Evolutionary conservation across 345 rosid species (phyloP).

Genomic region (Salix caprea): DNA sequence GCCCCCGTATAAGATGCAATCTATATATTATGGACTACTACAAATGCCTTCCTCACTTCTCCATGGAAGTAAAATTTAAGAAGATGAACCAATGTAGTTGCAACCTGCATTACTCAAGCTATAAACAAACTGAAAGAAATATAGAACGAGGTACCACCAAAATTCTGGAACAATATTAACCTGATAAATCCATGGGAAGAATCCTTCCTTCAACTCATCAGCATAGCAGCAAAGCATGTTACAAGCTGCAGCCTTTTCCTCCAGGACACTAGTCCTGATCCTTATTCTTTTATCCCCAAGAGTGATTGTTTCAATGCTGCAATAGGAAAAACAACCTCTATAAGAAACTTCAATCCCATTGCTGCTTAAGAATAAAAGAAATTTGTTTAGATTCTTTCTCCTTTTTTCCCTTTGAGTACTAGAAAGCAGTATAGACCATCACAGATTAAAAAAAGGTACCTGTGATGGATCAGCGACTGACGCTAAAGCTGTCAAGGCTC

Average conservation of each 20-base stretch:
- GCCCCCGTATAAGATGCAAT: no score
- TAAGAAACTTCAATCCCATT: slow-evolving; percentile 1
- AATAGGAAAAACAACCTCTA: slow-evolving; percentile 19
- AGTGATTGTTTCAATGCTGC: slow-evolving; percentile 95
- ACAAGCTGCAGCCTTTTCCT: slow-evolving; percentile 97
- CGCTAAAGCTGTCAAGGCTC: no score
- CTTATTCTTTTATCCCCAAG: slow-evolving; percentile 97
- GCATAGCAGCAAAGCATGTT: slow-evolving; percentile 98
- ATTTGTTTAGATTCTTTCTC: background rate
- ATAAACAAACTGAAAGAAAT: background rate
- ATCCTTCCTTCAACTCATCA: slow-evolving; percentile 96
- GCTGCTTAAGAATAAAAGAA: background rate
- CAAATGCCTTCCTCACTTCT: slow-evolving; percentile 89
- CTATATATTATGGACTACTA: background rate
- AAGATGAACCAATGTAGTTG: slow-evolving; percentile 36
- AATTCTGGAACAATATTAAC: slow-evolving; percentile 31
- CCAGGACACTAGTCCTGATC: slow-evolving; percentile 88
- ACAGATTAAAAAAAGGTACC: no score
- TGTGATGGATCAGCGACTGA: no score
- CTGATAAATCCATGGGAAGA: slow-evolving; percentile 98
- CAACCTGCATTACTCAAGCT: slow-evolving; percentile 43
- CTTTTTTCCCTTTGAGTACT: background rate
- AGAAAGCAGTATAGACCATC: background rate
- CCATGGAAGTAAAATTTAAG: slow-evolving; percentile 96
- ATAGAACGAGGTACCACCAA: background rate